Evolutionary conservation across 768 basidiomycete genomes (phyloP), one percentile per base, ranked within the genome.

Genomic region (Mycena vulgaris): DNA sequence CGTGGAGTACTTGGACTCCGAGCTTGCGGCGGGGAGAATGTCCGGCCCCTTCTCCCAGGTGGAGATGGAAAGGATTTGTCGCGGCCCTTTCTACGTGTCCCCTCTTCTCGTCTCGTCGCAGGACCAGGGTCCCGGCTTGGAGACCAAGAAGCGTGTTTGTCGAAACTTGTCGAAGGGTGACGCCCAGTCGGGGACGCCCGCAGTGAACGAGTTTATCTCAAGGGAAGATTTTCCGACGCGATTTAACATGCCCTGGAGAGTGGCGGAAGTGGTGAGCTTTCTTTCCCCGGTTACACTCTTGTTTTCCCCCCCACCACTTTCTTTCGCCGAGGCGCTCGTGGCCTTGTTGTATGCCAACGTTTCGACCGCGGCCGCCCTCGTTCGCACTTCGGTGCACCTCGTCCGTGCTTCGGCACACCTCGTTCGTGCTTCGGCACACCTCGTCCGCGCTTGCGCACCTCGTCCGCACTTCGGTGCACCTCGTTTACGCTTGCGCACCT

Each of bases 31-130:
- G 0, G 31, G 55, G 0, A 47, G 75, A 9, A 66, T 76, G 56
- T 68, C 66, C 10, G 76, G 77, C 21, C 77, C 77, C 0, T 77
- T 74, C 63, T 47, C 75, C 5, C 61, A 31, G 35, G 19, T 14
- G 25, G 60, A 76, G 37, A 52, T 77, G 7, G 77, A 80, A 39
- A 30, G 9, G 1, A 69, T 78, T 2, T 70, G 81, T 23, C 27
- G 74, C 0, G 76, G 80, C 1, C 78, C 77, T 10, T 80, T 82
- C 53, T 70, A 74, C 23, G 74, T 74, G 5, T 76, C 79, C 0
- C 79, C 79, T 2, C 66, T 80, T 6, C 69, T 76, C 52, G 66
- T 74, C 2, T 28, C 63, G 0, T 30, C 42, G 16, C 62, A 67
- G 9, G 64, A 63, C 10, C 71, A 73, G 23, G 74, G 74, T 19